A percentile compares a stretch with the other conserved stretches of the same genome.
These are phyloP conservation scores for Adansonia gregorii DNA, from an alignment of 441 rosid genomes.

Conservation along the genomic window DNA sequence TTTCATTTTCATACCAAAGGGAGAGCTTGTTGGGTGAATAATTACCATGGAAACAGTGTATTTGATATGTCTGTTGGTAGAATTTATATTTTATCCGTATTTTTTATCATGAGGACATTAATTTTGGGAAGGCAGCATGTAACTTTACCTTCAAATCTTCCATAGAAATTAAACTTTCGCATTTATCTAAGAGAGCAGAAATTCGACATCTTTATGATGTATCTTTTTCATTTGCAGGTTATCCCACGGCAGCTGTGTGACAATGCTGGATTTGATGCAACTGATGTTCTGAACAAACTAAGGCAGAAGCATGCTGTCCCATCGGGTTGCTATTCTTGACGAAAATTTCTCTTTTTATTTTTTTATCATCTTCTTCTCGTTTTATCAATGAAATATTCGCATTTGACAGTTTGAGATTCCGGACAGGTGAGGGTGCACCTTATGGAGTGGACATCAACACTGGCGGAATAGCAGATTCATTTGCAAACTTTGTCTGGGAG, in stretches of 20 bases:
- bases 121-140: neutral
- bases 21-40: neutral
- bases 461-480: constrained; percentile 95
- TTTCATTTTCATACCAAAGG: neutral
- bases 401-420: constrained; percentile 13
- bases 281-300: constrained; percentile 95
- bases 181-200: neutral
- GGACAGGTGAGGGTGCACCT: constrained; percentile 85
- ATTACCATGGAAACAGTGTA: neutral
- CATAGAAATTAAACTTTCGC: neutral
- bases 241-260: constrained; percentile 97
- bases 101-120: neutral
- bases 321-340: constrained; percentile 57
- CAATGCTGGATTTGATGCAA: constrained; percentile 99
- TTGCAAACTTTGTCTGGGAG: constrained; percentile 97
- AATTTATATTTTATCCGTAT: neutral
- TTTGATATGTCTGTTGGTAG: neutral
- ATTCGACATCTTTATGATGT: constrained; percentile 7
- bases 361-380: neutral
- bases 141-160: neutral
- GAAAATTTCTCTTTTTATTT: neutral
- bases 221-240: constrained; percentile 52
- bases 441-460: constrained; percentile 97
- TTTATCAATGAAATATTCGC: neutral
- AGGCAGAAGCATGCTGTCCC: constrained; percentile 95